Percentiles rank a stretch among this genome's conserved stretches.
phyloP scores from a whole-genome alignment of 2,329 filamentous ascomycete genomes.

The Penicillium sclerotiorum region DNA sequence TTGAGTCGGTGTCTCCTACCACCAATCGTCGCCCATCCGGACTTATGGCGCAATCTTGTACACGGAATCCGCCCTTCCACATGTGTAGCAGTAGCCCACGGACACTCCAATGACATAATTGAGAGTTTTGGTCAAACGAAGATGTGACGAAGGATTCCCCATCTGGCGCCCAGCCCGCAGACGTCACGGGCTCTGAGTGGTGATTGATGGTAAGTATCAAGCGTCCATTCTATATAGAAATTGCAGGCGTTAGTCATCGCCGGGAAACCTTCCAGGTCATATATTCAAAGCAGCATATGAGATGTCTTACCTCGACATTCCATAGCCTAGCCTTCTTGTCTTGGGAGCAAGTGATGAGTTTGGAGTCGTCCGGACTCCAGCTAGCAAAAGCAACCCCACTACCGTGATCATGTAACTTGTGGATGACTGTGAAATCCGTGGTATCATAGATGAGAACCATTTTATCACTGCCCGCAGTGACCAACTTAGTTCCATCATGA shows the following conservation, averaged over 20 bases:
- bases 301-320: constrained; percentile 62
- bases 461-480: constrained; percentile 76
- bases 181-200: constrained; percentile 82
- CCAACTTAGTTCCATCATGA: constrained; percentile 78
- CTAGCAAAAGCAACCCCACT: constrained; percentile 75
- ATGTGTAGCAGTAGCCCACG: constrained; percentile 64
- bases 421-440: constrained; percentile 65
- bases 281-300: neutral
- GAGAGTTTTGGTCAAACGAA: constrained; percentile 67
- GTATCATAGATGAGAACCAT: constrained; percentile 83
- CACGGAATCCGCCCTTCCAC: constrained; percentile 71
- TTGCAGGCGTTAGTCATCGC: neutral
- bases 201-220: constrained; percentile 66
- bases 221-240: constrained; percentile 60
- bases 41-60: constrained; percentile 84
- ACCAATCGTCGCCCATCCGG: constrained; percentile 78
- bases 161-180: constrained; percentile 85
- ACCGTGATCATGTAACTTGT: constrained; percentile 66
- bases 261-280: too few relatives aligned
- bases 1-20: constrained; percentile 70
- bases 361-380: constrained; percentile 90
- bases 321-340: constrained; percentile 76
- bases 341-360: constrained; percentile 79
- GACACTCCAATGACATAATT: constrained; percentile 72
- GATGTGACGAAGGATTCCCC: constrained; percentile 77